phyloP scores from a whole-genome alignment of 306 rosid species.

The Bauhinia variegata region DNA sequence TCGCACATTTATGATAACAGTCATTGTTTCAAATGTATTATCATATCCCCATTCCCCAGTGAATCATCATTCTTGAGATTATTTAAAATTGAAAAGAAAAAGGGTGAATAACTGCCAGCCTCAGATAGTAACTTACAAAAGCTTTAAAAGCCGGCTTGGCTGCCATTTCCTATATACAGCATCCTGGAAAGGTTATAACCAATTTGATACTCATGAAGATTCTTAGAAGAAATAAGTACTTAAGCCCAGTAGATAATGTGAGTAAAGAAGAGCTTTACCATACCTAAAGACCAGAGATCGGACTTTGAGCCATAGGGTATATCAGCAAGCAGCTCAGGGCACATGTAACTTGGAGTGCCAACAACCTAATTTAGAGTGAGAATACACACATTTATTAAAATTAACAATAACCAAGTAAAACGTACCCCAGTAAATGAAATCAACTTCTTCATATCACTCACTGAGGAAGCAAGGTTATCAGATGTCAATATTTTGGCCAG shows the following conservation, averaged over 20 bases:
- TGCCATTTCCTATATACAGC: slow-evolving; percentile 94
- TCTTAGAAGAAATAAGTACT: slow-evolving; percentile 1
- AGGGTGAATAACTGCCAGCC: slow-evolving; percentile 2
- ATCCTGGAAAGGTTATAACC: slow-evolving; percentile 58
- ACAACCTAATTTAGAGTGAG: slow-evolving; percentile 63
- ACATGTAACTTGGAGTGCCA: slow-evolving; percentile 98
- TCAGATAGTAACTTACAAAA: slow-evolving; percentile 65
- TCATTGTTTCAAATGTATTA: slow-evolving; percentile 3
- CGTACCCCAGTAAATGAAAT: not conserved
- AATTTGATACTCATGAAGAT: slow-evolving; percentile 9
- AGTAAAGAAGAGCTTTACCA: slow-evolving; percentile 29
- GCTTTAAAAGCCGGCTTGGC: slow-evolving; percentile 95
- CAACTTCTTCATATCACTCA: slow-evolving; percentile 44
- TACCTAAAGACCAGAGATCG: slow-evolving; percentile 98
- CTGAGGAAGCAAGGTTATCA: slow-evolving; percentile 96
- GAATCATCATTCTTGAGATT: not conserved
- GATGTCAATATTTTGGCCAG: slow-evolving; percentile 95
- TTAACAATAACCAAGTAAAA: slow-evolving; percentile 20
- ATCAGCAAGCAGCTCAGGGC: slow-evolving; percentile 99
- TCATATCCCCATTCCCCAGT: not conserved
- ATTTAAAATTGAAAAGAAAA: not conserved
- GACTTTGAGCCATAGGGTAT: slow-evolving; percentile 98
- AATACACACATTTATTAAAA: too few relatives aligned
- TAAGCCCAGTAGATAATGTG: slow-evolving; percentile 10
- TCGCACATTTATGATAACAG: slow-evolving; percentile 14